These are phyloP conservation scores for Flaveria linearis DNA, from an alignment of 129 eudicot genomes.

Conservation along the genomic window DNA sequence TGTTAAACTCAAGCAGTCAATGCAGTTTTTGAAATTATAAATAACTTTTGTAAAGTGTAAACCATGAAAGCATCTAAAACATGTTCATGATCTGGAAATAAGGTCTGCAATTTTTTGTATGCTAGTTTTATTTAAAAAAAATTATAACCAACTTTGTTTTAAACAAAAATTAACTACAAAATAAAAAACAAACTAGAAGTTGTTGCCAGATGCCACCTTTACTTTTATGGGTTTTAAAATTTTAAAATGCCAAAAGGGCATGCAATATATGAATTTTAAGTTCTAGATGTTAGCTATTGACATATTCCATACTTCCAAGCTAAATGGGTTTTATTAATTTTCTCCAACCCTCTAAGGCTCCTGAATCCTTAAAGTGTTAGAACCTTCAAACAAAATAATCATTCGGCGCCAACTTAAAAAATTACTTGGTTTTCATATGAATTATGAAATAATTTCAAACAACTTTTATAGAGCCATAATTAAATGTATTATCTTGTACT, in stretches of 20 bases:
- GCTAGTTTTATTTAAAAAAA: not conserved
- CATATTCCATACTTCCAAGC: not conserved
- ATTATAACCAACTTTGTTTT: not conserved
- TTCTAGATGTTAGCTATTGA: slow-evolving; percentile 1
- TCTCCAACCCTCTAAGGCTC: not conserved
- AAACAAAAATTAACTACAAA: not conserved
- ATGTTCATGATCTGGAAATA: not conserved
- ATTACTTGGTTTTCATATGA: not conserved
- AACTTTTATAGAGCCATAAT: not conserved
- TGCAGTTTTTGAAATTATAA: not conserved
- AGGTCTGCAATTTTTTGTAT: slow-evolving; percentile 7
- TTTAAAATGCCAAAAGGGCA: not conserved
- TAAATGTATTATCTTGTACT: not conserved
- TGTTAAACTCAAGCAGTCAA: not conserved
- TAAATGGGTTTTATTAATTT: not conserved
- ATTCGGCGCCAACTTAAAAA: not conserved
- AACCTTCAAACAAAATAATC: slow-evolving; percentile 3
- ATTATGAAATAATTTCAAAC: not conserved
- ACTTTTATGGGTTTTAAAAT: slow-evolving; percentile 15
- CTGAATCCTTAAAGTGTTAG: slow-evolving; percentile 11
- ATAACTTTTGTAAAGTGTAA: not conserved
- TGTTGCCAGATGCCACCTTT: slow-evolving; percentile 1
- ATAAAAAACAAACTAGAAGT: not conserved
- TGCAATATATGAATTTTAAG: not conserved
- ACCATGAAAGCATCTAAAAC: slow-evolving; percentile 7